Conservation (phyloP, 768 basidiomycete genomes). For the Termitomyces sp. region DNA sequence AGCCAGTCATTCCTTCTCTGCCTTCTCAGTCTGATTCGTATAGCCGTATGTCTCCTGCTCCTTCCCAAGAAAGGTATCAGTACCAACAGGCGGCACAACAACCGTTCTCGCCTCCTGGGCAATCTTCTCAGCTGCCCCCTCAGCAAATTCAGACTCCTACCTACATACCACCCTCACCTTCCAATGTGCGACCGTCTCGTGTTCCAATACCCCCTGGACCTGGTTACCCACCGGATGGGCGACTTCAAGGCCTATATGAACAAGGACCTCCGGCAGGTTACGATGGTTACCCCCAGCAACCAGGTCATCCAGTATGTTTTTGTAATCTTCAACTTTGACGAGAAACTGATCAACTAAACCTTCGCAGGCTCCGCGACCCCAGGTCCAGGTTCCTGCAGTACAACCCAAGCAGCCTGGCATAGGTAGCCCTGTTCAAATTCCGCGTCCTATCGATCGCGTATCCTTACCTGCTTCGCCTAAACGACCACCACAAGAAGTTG, state of each 20-base stretch:
- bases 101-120: slow-evolving; percentile 22
- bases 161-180: slow-evolving; percentile 24
- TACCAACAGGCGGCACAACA: slow-evolving; percentile 23
- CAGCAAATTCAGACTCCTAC: slow-evolving; percentile 20
- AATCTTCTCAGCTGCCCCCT: slow-evolving; percentile 19
- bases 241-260: slow-evolving; percentile 28
- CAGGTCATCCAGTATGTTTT: slow-evolving; percentile 30
- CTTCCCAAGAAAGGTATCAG: slow-evolving; percentile 33
- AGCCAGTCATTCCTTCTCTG: slow-evolving; percentile 25
- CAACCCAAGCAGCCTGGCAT: slow-evolving; percentile 30
- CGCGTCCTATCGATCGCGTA: slow-evolving; percentile 26
- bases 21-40: slow-evolving; percentile 26
- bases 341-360: not conserved
- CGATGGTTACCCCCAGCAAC: slow-evolving; percentile 24
- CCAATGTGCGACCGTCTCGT: slow-evolving; percentile 31
- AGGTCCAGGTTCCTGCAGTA: slow-evolving; percentile 21
- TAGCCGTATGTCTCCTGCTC: slow-evolving; percentile 29
- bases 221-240: slow-evolving; percentile 37
- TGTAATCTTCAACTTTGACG: not conserved
- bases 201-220: slow-evolving; percentile 31
- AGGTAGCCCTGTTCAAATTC: slow-evolving; percentile 21
- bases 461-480: slow-evolving; percentile 20
- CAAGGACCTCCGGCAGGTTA: slow-evolving; percentile 17
- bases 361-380: slow-evolving; percentile 13
- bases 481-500: slow-evolving; percentile 25